These are phyloP conservation scores for Fraxinus angustifolia DNA, from an alignment of 305 asterid species.

Conservation along the genomic window DNA sequence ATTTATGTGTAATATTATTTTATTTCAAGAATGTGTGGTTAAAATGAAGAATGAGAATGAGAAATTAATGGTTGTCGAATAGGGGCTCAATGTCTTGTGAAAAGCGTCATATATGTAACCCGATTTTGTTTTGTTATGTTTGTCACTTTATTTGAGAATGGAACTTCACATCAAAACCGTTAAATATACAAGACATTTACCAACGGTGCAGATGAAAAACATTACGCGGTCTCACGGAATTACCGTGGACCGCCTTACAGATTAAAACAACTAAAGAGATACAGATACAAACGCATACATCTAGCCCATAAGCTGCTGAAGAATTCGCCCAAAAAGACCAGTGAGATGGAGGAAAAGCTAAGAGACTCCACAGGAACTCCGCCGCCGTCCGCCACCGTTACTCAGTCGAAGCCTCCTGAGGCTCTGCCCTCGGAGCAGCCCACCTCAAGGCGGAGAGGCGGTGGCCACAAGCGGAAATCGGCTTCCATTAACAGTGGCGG, in stretches of 20 bases:
- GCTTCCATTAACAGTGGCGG: slow-evolving; percentile 55
- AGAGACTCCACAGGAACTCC: slow-evolving; percentile 59
- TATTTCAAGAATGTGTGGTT: too few relatives aligned
- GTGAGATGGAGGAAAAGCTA: slow-evolving; percentile 73
- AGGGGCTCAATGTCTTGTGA: background rate
- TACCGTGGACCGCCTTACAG: slow-evolving; percentile 22
- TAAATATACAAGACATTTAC: background rate
- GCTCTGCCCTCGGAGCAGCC: slow-evolving; percentile 46
- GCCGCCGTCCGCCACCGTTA: slow-evolving; percentile 36
- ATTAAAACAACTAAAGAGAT: slow-evolving; percentile 15
- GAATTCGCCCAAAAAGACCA: background rate
- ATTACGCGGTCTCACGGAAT: background rate
- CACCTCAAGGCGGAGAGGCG: slow-evolving; percentile 72
- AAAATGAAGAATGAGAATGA: too few relatives aligned
- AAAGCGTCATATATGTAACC: background rate
- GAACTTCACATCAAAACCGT: slow-evolving; percentile 17
- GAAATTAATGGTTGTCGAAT: too few relatives aligned
- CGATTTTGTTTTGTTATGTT: background rate
- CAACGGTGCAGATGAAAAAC: slow-evolving; percentile 16
- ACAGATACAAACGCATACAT: slow-evolving; percentile 25
- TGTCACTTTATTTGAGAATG: background rate
- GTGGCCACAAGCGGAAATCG: slow-evolving; percentile 75
- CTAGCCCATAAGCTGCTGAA: background rate
- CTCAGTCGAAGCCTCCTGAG: slow-evolving; percentile 27
- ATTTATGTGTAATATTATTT: too few relatives aligned